Base-by-base conservation (phyloP, 2,329 filamentous ascomycete genomes). In the Aspergillus sp. region DNA sequence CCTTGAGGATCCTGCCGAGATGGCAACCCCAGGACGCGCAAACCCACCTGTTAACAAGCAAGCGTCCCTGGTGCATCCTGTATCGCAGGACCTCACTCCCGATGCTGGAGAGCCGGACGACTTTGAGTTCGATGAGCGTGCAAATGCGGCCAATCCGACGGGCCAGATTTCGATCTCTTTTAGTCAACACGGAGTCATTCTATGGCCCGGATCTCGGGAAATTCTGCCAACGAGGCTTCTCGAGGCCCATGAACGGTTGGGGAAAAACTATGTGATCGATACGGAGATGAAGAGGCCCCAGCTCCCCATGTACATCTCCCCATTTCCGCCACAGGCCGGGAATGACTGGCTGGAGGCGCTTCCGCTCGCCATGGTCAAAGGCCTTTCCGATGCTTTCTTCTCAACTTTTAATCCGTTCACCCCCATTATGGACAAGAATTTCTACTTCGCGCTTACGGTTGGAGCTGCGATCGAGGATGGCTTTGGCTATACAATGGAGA, bases 371-470 rank as follows among this genome's bases (percentile, higher is more conserved):
- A 76, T 81, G 46, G 75, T 84, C 56, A 82, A 81, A 61, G 80
- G 80, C 0, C 73, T 85, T n/a, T 78, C 80, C 9, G 80, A 83
- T 69, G 80, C 80, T 0, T 84, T 82, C 60, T 84, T 84, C 65
- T 74, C 78, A n/a, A 81, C 82, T 0, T 84, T 84, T 63, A 82
- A 84, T 63, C 80, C 81, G 0, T 82, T 77, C 29, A 83, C 79
- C 16, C 82, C 82, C 0, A 77, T 83, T 22, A 77, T 85, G 54
- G 82, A 85, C 62, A 80, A 81, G 58, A 77, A 77, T 18, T 78
- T 81, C 56, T 84, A 82, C 66, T 81, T 80, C 64, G 76, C 81
- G 1, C 80, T 76, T 61, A 84, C 81, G 0, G 75, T 84, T 5
- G 77, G 78, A 11, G 67, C 75, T 3, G 82, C 80, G 2, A 75